Base-by-base conservation (phyloP, 768 basidiomycete genomes). In the Pleurotus sapidus region DNA sequence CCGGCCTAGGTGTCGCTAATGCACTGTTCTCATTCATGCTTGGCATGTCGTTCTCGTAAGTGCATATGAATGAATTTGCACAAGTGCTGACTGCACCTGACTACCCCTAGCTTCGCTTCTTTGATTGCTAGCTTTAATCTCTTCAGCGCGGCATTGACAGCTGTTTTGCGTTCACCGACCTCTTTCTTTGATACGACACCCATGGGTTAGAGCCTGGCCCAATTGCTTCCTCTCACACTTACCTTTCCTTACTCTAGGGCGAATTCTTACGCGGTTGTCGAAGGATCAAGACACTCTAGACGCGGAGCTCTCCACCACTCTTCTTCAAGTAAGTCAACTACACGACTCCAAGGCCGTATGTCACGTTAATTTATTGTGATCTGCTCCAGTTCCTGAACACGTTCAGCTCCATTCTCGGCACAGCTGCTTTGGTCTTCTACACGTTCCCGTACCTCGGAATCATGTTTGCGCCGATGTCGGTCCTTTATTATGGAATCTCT, bases 181-280 rank as follows among this genome's bases (percentile, higher is more conserved):
- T 78, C 84, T 2, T 89, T 89, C 72, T 89, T 88, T 64, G 89
- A 91, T 64, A 86, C 86, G 0, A 89, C 87, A 0, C 85, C 85
- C 0, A 78, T 86, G 65, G 85, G 84, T 83, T 61, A 38, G 70
- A 58, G 6, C 30, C 55, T 8, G 14, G 62, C 17, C 1, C 49
- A 48, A 18, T 49, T 43, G 30, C 15, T 45, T 58, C 5, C 14
- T 12, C 24, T 55, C 8, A 11, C 20, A 17, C 57, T 17, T 60
- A 17, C 59, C 59, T 23, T 9, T 55, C 7, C 25, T 9, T 24
- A 17, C n/a, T 38, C 2, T 49, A 84, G 85, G 84, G 0, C 71
- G 84, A 34, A 80, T 86, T 42, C 67, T 81, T 38, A 83, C 83
- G 1, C 72, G 81, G 3, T 66, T 86, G 12, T 83, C 84, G 2